A percentile compares a stretch with the other conserved stretches of the same genome.
Conservation (phyloP, 2,329 filamentous ascomycete genomes). For the Neospermospora avenae region DNA sequence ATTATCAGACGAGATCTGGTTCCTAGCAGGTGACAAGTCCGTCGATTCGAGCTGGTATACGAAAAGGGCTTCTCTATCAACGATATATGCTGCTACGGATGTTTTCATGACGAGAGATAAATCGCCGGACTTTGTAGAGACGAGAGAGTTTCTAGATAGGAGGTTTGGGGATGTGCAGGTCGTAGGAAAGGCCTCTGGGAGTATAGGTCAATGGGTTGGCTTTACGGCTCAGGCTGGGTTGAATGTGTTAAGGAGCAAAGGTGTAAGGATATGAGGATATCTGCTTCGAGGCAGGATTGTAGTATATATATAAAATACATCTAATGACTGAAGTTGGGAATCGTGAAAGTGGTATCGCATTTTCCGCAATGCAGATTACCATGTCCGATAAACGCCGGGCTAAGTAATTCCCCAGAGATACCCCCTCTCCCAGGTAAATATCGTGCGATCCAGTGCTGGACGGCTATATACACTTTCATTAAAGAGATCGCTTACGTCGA, state of each 20-base stretch:
- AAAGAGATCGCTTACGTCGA: background rate
- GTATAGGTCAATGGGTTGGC: slow-evolving; percentile 72
- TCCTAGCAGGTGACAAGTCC: slow-evolving; percentile 74
- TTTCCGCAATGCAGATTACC: background rate
- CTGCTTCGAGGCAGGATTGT: background rate
- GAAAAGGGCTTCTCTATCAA: slow-evolving; percentile 59
- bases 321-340: background rate
- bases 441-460: no score
- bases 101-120: slow-evolving; percentile 92
- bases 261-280: slow-evolving; percentile 58
- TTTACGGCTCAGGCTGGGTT: slow-evolving; percentile 75
- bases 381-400: background rate
- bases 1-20: slow-evolving; percentile 90
- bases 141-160: slow-evolving; percentile 73
- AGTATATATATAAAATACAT: slow-evolving; percentile 5
- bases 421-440: no score
- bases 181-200: slow-evolving; percentile 59
- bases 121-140: slow-evolving; percentile 70
- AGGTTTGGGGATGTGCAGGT: slow-evolving; percentile 63
- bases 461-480: background rate
- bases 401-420: background rate
- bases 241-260: slow-evolving; percentile 85
- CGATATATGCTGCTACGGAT: slow-evolving; percentile 75
- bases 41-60: slow-evolving; percentile 90
- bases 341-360: background rate